Evolutionary conservation across 768 basidiomycete species (phyloP).

Genomic region (Leccinum rimulosum): DNA sequence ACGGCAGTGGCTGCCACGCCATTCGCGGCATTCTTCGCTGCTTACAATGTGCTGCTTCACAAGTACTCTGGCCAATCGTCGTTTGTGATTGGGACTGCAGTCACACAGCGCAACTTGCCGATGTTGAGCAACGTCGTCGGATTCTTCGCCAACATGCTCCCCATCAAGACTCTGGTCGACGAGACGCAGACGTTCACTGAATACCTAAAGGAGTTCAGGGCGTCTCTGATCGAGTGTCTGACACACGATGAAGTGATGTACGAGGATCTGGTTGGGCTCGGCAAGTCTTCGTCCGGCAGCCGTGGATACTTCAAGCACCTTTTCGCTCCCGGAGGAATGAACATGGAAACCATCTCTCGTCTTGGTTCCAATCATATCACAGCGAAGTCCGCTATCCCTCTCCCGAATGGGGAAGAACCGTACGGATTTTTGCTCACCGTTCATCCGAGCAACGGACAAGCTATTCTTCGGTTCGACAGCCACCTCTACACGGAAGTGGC

Average conservation of each 20-base stretch:
- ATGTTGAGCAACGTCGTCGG: conserved; percentile 27
- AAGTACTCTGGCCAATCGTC: conserved; percentile 32
- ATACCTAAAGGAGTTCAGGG: conserved; percentile 25
- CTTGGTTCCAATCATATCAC: conserved; percentile 17
- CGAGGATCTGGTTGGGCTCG: conserved; percentile 29
- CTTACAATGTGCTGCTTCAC: conserved; percentile 33
- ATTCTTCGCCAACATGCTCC: conserved; percentile 30
- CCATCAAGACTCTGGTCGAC: conserved; percentile 28
- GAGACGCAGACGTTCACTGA: conserved; percentile 25
- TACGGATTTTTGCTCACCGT: conserved; percentile 26
- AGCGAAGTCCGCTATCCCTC: conserved; percentile 17
- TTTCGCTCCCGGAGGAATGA: conserved; percentile 30
- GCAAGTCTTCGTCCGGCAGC: conserved; percentile 21
- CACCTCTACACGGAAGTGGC: conserved; percentile 27
- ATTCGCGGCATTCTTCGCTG: conserved; percentile 32
- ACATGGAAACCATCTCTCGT: conserved; percentile 21
- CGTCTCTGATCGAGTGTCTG: conserved; percentile 20
- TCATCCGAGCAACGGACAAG: conserved; percentile 23
- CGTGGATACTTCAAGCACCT: conserved; percentile 34
- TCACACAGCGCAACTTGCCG: conserved; percentile 30
- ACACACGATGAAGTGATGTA: conserved; percentile 30
- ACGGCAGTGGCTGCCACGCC: conserved; percentile 18
- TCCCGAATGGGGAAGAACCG: conserved; percentile 30
- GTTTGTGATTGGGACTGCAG: conserved; percentile 30
- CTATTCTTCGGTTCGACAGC: conserved; percentile 30